phyloP scores from a whole-genome alignment of 1,284 basidiomycete genomes.

The Leccinum ponderosum region DNA sequence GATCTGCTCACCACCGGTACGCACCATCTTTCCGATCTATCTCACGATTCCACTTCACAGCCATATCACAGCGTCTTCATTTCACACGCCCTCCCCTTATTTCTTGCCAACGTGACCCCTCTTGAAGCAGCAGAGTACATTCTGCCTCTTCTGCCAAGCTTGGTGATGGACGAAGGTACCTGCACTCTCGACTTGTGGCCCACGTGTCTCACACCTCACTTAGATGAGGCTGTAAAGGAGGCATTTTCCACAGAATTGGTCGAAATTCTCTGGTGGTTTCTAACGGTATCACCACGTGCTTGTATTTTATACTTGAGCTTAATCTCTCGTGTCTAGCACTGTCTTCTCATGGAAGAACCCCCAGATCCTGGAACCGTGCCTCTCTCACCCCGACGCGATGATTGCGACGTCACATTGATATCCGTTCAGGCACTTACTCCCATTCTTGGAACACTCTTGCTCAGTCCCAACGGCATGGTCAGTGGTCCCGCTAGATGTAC shows the following conservation, averaged over 20 bases:
- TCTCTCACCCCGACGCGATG: slow-evolving; percentile 12
- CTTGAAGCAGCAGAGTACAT: slow-evolving; percentile 95
- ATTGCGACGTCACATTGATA: slow-evolving; percentile 49
- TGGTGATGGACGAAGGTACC: slow-evolving; percentile 87
- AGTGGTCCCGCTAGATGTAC: slow-evolving; percentile 75
- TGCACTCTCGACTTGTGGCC: slow-evolving; percentile 3
- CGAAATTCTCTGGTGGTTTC: slow-evolving; percentile 92
- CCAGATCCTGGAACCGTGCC: slow-evolving; percentile 19
- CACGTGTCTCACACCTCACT: slow-evolving; percentile 12
- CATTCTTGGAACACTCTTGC: slow-evolving; percentile 84
- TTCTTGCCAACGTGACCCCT: slow-evolving; percentile 76
- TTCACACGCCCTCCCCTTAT: slow-evolving; percentile 73
- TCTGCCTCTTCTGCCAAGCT: slow-evolving; percentile 82
- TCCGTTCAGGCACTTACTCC: slow-evolving; percentile 89
- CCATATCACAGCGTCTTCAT: slow-evolving; percentile 66
- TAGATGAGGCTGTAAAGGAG: slow-evolving; percentile 91
- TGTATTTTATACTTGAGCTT: slow-evolving; percentile 12
- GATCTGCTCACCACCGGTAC: slow-evolving; percentile 71
- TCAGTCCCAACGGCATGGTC: slow-evolving; percentile 77
- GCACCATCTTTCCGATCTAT: slow-evolving; percentile 32
- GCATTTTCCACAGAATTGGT: slow-evolving; percentile 85
- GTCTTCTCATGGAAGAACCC: slow-evolving; percentile 55
- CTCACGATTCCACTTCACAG: slow-evolving; percentile 13
- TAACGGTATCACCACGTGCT: slow-evolving; percentile 49
- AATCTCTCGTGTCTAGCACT: slow-evolving; percentile 42